Evolutionary conservation across 306 rosid species (phyloP).

Genomic region (Glycine latifolia): DNA sequence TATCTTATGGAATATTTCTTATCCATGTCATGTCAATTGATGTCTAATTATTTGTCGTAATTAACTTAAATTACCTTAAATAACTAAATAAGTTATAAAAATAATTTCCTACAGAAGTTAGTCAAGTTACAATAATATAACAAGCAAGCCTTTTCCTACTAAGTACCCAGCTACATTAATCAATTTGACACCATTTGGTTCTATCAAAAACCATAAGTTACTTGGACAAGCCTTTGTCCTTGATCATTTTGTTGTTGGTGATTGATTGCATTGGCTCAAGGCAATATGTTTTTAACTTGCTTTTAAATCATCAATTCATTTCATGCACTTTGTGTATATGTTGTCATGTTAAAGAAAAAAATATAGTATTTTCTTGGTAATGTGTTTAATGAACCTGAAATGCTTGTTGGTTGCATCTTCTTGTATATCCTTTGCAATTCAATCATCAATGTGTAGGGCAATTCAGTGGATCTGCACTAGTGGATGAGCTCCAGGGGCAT

Average conservation of each 20-base stretch:
- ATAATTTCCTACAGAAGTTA: background rate
- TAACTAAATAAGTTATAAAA: slow-evolving; percentile 4
- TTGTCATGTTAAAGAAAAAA: no score
- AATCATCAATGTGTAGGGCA: slow-evolving; percentile 55
- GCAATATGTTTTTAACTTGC: no score
- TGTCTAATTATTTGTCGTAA: background rate
- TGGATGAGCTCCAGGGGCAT: slow-evolving; percentile 84
- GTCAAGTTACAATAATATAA: background rate
- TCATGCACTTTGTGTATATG: no score
- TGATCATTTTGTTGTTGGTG: slow-evolving; percentile 6
- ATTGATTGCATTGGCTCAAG: slow-evolving; percentile 31
- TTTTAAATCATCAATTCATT: no score
- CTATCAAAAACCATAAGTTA: slow-evolving; percentile 14
- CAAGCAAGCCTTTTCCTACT: background rate
- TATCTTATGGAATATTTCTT: background rate
- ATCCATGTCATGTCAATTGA: background rate
- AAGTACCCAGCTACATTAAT: background rate
- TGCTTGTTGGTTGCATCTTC: slow-evolving; percentile 37
- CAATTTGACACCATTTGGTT: background rate
- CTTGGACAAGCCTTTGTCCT: background rate
- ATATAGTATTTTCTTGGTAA: background rate
- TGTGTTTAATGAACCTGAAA: slow-evolving; percentile 38
- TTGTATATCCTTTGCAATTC: slow-evolving; percentile 39
- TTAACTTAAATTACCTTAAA: slow-evolving; percentile 20
- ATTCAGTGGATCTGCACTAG: slow-evolving; percentile 69